Percentiles rank a stretch among this genome's conserved stretches.
Conservation (phyloP, 805 yeast species). For the Sungouiozyma intestinalis region DNA sequence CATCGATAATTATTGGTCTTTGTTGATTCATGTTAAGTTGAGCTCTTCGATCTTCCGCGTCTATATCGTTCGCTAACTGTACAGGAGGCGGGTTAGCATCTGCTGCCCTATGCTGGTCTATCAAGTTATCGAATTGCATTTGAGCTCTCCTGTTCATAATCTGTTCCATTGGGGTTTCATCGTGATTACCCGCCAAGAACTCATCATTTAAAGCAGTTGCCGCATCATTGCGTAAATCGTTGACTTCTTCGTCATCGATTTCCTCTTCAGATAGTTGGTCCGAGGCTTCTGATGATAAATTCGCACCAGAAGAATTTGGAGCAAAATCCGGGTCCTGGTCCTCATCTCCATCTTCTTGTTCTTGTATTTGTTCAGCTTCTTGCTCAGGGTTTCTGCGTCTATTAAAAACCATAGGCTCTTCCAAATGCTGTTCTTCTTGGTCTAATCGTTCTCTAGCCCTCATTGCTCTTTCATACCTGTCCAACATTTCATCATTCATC, state of each 20-base stretch:
- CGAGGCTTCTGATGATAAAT: neutral
- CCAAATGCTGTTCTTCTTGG: constrained; percentile 9
- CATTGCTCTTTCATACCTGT: constrained; percentile 21
- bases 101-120: constrained; percentile 7
- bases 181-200: constrained; percentile 1
- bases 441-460: constrained; percentile 16
- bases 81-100: neutral
- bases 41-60: neutral
- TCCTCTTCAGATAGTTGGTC: constrained; percentile 1
- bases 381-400: constrained; percentile 1
- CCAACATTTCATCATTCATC: constrained; percentile 26
- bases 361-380: neutral
- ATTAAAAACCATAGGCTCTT: constrained; percentile 1
- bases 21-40: constrained; percentile 1
- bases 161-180: constrained; percentile 8
- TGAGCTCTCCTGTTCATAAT: constrained; percentile 18
- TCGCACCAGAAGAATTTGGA: constrained; percentile 1
- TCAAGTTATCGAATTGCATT: constrained; percentile 14
- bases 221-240: constrained; percentile 6
- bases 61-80: neutral
- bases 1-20: constrained; percentile 5
- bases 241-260: constrained; percentile 12
- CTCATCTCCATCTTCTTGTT: constrained; percentile 17
- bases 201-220: neutral
- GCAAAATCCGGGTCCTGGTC: constrained; percentile 23